Base-by-base conservation (phyloP, 2,329 filamentous ascomycete species). In the Fusarium incarnatum region DNA sequence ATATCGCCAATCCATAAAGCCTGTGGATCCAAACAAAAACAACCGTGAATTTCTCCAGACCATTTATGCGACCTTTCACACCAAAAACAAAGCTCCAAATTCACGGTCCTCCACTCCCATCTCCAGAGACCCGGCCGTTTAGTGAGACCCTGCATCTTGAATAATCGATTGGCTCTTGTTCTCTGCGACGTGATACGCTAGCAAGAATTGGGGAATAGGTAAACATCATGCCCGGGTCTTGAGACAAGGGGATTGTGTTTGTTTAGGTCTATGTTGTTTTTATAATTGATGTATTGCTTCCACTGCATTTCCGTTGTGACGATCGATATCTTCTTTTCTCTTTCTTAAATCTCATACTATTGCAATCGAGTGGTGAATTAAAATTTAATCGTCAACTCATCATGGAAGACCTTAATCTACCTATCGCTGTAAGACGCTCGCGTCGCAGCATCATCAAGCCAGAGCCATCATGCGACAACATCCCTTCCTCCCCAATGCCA, bases 391-490 rank as follows among this genome's bases (percentile, higher is more conserved):
- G 5, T 25, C 20, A 11, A 41, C 53, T 37, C 46, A 60, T 23
- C 28, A 84, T 84, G 79, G 73, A 77, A 8, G 75, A 82, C 58
- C 74, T 79, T 45, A 80, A 87, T 67, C 78, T 85, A 27, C 86
- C 87, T 5, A 83, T 89, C 61, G 86, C 87, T n/a, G 76, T 89
- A 15, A 82, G 87, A 65, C 86, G 86, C 42, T 81, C 83, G 28
- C 83, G 86, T 71, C 85, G 88, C 34, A 82, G 79, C 66, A 82
- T 76, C 41, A 61, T 73, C 34, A 70, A 78, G 68, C 40, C 80
- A 73, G 62, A 77, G 70, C 70, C 60, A 53, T 52, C 48, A 73
- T 70, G 41, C 64, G 66, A 70, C 64, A 67, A 70, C 13, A 27
- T 53, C 11, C 52, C 67, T 40, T 61, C 64, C 20, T 59, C 68